A percentile compares a stretch with the other conserved stretches of the same genome.
Evolutionary conservation across 2,329 filamentous ascomycete genomes (phyloP).

Genomic region (Fragosphaeria purpurea): DNA sequence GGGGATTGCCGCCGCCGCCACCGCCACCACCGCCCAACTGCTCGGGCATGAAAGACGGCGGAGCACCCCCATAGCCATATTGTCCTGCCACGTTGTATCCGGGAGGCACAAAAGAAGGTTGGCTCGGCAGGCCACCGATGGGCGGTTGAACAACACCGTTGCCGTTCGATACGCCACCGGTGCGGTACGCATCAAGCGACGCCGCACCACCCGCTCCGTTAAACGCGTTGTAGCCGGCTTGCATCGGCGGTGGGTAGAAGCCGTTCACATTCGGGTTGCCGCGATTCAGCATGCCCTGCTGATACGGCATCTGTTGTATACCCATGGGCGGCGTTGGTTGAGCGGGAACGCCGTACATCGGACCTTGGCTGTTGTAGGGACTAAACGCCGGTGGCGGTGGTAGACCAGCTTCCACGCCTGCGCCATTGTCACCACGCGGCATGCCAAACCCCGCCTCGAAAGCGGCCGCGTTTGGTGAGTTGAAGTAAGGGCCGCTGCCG

Average conservation of each 20-base stretch:
- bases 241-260: constrained; percentile 46
- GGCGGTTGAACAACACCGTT: constrained; percentile 38
- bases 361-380: constrained; percentile 3
- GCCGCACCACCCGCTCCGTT: constrained; percentile 30
- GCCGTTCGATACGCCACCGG: constrained; percentile 39
- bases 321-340: constrained; percentile 27
- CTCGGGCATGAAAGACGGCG: constrained; percentile 45
- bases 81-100: constrained; percentile 37
- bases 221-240: constrained; percentile 45
- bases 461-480: constrained; percentile 31
- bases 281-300: constrained; percentile 47
- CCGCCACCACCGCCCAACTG: constrained; percentile 44
- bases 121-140: constrained; percentile 19
- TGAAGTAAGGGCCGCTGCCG: constrained; percentile 39
- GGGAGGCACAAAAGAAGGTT: constrained; percentile 33
- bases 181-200: constrained; percentile 44
- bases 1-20: constrained; percentile 42
- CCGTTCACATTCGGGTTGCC: constrained; percentile 45
- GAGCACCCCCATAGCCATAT: constrained; percentile 37
- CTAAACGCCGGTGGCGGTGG: constrained; percentile 7
- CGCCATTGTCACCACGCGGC: constrained; percentile 43
- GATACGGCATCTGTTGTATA: constrained; percentile 37
- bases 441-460: constrained; percentile 44
- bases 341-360: constrained; percentile 8
- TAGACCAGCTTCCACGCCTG: constrained; percentile 19